Evolutionary conservation across 2,329 filamentous ascomycete genomes (phyloP).

Genomic region (Xylariomycetidae sp.): DNA sequence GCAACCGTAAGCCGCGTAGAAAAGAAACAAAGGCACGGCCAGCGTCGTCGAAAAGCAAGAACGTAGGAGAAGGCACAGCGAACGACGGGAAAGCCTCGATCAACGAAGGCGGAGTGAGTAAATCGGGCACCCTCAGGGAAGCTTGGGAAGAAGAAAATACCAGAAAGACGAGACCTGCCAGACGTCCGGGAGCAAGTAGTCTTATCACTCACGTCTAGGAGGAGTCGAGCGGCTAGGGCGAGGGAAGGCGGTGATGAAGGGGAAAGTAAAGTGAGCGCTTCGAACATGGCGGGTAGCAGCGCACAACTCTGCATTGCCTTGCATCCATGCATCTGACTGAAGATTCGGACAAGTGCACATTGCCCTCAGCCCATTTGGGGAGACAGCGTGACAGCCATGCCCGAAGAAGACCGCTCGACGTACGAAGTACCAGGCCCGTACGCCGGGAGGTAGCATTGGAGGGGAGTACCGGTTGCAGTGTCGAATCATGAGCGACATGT

Average conservation of each 20-base stretch:
- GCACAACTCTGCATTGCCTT: conserved; percentile 18
- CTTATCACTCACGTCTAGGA: conserved; percentile 22
- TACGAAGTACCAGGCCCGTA: no score
- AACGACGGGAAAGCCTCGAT: conserved; percentile 41
- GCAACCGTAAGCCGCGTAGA: conserved; percentile 17
- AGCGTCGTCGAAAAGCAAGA: conserved; percentile 27
- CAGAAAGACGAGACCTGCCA: conserved; percentile 17
- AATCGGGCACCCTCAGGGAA: conserved; percentile 28
- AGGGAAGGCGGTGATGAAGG: conserved; percentile 15
- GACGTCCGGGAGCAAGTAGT: conserved; percentile 20
- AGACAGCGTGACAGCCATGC: conserved; percentile 18
- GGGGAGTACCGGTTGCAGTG: conserved; percentile 14
- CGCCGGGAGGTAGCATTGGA: conserved; percentile 15
- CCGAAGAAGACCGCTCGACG: conserved; percentile 19
- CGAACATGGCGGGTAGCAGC: conserved; percentile 13
- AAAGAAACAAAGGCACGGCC: conserved; percentile 26
- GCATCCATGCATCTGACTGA: conserved; percentile 18
- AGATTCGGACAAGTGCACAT: conserved; percentile 12
- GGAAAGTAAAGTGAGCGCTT: conserved; percentile 22
- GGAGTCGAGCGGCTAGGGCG: conserved; percentile 25
- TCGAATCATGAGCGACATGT: conserved; percentile 8
- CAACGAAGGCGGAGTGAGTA: conserved; percentile 39
- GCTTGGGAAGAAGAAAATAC: conserved; percentile 23
- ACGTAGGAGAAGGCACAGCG: conserved; percentile 23
- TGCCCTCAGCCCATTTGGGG: conserved; percentile 17